These are phyloP conservation scores for Byssochlamys sp. DNA, from an alignment of 2,329 filamentous ascomycete genomes.

Conservation along the genomic window DNA sequence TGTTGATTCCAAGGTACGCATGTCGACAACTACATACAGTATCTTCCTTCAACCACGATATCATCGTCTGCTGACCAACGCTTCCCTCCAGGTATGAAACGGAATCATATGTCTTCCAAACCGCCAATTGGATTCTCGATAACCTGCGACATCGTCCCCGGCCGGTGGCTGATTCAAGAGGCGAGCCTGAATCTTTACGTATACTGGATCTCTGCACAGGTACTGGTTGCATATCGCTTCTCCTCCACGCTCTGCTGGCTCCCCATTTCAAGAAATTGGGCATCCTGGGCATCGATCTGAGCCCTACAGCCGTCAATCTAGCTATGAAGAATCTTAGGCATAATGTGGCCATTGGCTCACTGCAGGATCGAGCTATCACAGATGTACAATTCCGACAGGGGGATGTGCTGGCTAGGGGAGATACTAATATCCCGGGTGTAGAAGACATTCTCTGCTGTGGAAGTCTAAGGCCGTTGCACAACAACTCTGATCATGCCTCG, in stretches of 20 bases:
- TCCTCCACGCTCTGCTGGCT: slow-evolving; percentile 56
- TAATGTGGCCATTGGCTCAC: slow-evolving; percentile 33
- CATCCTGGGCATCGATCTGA: slow-evolving; percentile 67
- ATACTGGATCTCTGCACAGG: slow-evolving; percentile 84
- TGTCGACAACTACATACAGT: not conserved
- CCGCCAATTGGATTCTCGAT: slow-evolving; percentile 39
- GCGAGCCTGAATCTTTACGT: slow-evolving; percentile 34
- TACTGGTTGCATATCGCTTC: slow-evolving; percentile 77
- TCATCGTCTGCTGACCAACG: not conserved
- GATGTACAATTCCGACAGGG: slow-evolving; percentile 40
- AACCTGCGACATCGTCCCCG: not conserved
- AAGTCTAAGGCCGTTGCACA: not conserved
- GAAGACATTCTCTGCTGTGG: slow-evolving; percentile 7
- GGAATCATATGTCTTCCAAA: slow-evolving; percentile 54
- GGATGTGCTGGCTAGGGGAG: slow-evolving; percentile 27
- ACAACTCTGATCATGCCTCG: not conserved
- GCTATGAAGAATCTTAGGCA: slow-evolving; percentile 53
- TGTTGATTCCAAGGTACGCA: slow-evolving; percentile 66
- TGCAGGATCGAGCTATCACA: slow-evolving; percentile 17
- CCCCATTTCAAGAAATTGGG: slow-evolving; percentile 33
- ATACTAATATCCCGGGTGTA: slow-evolving; percentile 4
- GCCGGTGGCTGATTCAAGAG: not conserved
- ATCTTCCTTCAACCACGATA: not conserved
- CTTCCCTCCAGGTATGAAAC: slow-evolving; percentile 48
- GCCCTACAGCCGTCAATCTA: slow-evolving; percentile 53